Base-by-base conservation (phyloP, 2,329 filamentous ascomycete genomes). In the Oidium heveae region DNA sequence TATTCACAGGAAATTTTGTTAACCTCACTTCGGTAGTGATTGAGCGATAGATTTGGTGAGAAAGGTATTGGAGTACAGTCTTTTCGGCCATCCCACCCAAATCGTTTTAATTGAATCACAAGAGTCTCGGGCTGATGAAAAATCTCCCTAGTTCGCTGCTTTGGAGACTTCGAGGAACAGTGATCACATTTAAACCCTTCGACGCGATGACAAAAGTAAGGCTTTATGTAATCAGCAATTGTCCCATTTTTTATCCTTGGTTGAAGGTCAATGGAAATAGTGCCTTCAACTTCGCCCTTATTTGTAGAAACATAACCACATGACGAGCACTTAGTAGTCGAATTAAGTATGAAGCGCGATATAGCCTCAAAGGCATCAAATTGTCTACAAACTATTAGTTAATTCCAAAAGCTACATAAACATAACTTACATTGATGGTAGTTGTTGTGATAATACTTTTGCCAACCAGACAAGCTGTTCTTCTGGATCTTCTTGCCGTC, bases 401-500 rank as follows among this genome's bases (percentile, higher is more conserved):
- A 39, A 24, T 39, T 12, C 34, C 4, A 22, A 18, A 52, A 4
- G 34, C 41, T 18, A 50, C 24, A 53, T n/a, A 55, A 24, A 28
- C 37, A 15, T 52, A n/a, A 53, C 59, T 61, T 58, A 62, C 62
- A 56, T 53, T 7, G 55, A 43, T 12, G 62, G 61, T 9, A 66
- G 46, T 50, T 66, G 61, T n/a, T 61, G 50, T 1, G 53, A 50
- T 20, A 66, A 58, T 16, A 57, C 55, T 7, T 58, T 55, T 8
- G 63, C 43, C 16, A 66, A 56, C 61, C 61, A 63, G 2, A 54
- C 56, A 1, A 63, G 44, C 44, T 63, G 63, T 43, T 66, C 65
- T 7, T 63, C 61, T 18, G 64, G 62, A 44, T 66, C 64, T n/a
- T 56, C 62, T 52, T 66, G 63, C 6, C 59, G 59, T 18, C 49